Evolutionary conservation across 805 yeast species (phyloP).

Genomic region (Myxozyma geophila): DNA sequence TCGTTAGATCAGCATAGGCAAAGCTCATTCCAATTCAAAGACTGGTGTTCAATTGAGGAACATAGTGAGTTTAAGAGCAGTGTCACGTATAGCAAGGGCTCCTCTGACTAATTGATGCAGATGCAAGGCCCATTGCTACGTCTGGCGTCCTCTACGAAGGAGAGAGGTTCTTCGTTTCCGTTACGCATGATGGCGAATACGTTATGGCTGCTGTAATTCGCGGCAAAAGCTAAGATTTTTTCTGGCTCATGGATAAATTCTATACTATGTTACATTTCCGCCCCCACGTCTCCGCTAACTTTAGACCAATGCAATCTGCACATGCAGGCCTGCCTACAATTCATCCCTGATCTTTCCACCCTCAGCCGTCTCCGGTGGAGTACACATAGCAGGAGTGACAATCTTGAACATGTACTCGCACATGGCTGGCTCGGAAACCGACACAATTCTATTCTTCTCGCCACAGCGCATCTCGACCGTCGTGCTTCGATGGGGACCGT

Average conservation of each 20-base stretch:
- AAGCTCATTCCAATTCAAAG: conserved; percentile 24
- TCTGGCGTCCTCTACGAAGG: not conserved
- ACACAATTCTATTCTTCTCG: conserved; percentile 54
- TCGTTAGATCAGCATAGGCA: conserved; percentile 28
- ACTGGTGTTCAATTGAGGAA: conserved; percentile 31
- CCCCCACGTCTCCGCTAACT: not conserved
- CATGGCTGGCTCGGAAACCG: conserved; percentile 85
- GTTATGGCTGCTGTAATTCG: conserved; percentile 30
- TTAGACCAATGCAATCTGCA: no score
- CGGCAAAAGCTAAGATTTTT: not conserved
- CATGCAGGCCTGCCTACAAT: conserved; percentile 23
- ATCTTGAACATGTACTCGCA: conserved; percentile 70
- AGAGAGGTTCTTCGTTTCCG: conserved; percentile 23
- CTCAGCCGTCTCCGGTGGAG: conserved; percentile 17
- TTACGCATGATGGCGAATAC: conserved; percentile 35
- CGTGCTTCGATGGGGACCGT: conserved; percentile 85
- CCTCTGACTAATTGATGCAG: not conserved
- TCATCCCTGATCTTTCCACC: conserved; percentile 30
- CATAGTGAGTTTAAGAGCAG: conserved; percentile 3
- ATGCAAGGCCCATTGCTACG: not conserved
- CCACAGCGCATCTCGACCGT: conserved; percentile 72
- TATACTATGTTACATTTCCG: not conserved
- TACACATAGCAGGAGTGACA: conserved; percentile 43
- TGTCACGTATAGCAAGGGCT: no score
- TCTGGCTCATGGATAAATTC: not conserved